Evolutionary conservation across 2,329 filamentous ascomycete genomes (phyloP).

Genomic region (Rutstroemia sp.): DNA sequence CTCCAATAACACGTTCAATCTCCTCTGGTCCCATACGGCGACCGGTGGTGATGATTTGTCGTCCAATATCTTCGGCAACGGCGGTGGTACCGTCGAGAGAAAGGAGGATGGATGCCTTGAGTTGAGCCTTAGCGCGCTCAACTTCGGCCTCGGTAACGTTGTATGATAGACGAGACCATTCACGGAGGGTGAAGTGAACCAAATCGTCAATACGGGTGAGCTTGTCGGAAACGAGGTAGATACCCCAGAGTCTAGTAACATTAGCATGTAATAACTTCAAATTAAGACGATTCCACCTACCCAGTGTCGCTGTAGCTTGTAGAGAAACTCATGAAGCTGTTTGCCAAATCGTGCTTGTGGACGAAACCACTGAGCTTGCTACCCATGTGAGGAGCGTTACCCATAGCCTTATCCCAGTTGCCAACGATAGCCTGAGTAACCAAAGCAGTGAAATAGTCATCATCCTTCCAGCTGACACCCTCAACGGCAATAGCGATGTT

Average conservation of each 20-base stretch:
- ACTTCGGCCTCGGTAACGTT: constrained; percentile 85
- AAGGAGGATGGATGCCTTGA: constrained; percentile 96
- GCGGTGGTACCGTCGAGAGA: constrained; percentile 96
- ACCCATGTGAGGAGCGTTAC: constrained; percentile 92
- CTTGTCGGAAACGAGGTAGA: constrained; percentile 94
- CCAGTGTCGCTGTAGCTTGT: constrained; percentile 99
- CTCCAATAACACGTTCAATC: constrained; percentile 86
- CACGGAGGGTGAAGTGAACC: constrained; percentile 94
- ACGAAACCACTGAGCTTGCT: constrained; percentile 96
- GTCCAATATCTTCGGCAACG: constrained; percentile 95
- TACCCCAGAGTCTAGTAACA: constrained; percentile 82
- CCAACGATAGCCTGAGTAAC: constrained; percentile 98
- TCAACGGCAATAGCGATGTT: constrained; percentile 98
- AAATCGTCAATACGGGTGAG: constrained; percentile 84
- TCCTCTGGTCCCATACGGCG: constrained; percentile 85
- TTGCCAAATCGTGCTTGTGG: constrained; percentile 90
- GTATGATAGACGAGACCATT: constrained; percentile 93
- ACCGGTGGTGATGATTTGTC: constrained; percentile 96
- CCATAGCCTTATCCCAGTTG: constrained; percentile 99
- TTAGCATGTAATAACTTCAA: constrained; percentile 29
- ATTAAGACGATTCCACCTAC: constrained; percentile 45
- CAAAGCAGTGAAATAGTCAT: constrained; percentile 97
- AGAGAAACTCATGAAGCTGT: constrained; percentile 99
- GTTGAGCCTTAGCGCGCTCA: constrained; percentile 97
- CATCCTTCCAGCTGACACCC: constrained; percentile 98